Percentiles rank a stretch among this genome's conserved stretches.
phyloP scores from a whole-genome alignment of 495 filamentous ascomycete genomes.

The Evernia prunastri region DNA sequence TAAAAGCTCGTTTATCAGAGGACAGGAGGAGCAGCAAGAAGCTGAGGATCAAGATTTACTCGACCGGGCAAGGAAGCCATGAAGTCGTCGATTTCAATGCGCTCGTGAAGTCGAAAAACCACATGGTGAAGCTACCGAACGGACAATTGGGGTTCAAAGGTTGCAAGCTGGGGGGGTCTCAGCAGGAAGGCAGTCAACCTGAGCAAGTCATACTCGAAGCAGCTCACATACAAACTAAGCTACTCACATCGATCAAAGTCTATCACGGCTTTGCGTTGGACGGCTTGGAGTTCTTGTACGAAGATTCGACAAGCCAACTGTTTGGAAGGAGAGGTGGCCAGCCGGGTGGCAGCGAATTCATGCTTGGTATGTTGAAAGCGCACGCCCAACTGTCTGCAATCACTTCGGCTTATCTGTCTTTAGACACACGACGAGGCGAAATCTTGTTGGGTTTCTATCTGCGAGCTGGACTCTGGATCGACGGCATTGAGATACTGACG shows the following conservation, averaged over 20 bases:
- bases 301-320: conserved; percentile 77
- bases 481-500: conserved; percentile 86
- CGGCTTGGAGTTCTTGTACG: conserved; percentile 89
- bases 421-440: conserved; percentile 80
- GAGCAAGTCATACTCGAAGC: conserved; percentile 71
- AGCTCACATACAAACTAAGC: conserved; percentile 58
- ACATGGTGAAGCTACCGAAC: conserved; percentile 67
- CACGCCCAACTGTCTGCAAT: conserved; percentile 14
- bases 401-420: conserved; percentile 15
- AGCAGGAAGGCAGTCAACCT: conserved; percentile 63
- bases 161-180: conserved; percentile 65
- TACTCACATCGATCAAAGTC: conserved; percentile 67
- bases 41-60: conserved; percentile 66
- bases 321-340: conserved; percentile 82
- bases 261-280: conserved; percentile 76
- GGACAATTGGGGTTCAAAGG: conserved; percentile 67
- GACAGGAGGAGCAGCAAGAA: conserved; percentile 58
- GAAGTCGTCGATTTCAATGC: conserved; percentile 65
- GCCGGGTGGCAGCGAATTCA: conserved; percentile 66
- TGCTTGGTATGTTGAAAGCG: conserved; percentile 52
- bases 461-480: conserved; percentile 76
- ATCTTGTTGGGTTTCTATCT: conserved; percentile 82
- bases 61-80: conserved; percentile 62
- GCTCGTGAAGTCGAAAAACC: conserved; percentile 60
- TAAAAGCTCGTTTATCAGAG: conserved; percentile 63